phyloP scores from a whole-genome alignment of 768 basidiomycete genomes.

The Mycena leptocephala region DNA sequence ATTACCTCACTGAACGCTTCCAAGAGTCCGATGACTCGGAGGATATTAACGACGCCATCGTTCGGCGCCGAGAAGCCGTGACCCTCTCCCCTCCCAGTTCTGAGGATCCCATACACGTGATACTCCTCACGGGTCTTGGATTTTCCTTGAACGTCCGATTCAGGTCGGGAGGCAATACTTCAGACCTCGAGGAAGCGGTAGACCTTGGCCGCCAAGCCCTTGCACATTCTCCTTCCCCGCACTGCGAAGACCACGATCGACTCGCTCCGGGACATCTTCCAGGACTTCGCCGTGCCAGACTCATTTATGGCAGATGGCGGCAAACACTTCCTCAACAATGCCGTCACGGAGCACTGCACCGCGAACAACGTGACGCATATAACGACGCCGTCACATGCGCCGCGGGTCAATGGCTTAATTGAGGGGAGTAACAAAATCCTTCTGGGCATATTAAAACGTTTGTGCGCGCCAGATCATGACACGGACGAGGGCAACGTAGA shows the following conservation, averaged over 20 bases:
- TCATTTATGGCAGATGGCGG: constrained; percentile 40
- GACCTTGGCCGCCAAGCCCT: no score
- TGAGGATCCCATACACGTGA: no score
- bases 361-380: constrained; percentile 29
- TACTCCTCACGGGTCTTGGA: no score
- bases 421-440: constrained; percentile 32
- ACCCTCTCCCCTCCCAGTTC: no score
- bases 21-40: no score
- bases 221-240: no score
- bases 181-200: no score
- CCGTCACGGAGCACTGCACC: constrained; percentile 37
- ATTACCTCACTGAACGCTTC: no score
- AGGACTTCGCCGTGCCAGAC: constrained; percentile 16
- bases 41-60: no score
- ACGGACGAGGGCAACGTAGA: constrained; percentile 21
- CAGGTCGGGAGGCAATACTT: no score
- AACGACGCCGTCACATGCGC: constrained; percentile 29
- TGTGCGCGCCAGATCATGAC: constrained; percentile 43
- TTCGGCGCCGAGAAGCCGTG: no score
- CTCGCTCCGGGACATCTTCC: constrained; percentile 35
- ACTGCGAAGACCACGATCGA: constrained; percentile 3
- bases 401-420: constrained; percentile 42
- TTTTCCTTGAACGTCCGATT: no score
- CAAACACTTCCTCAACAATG: constrained; percentile 40
- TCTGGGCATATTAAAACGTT: constrained; percentile 32